Base-by-base conservation (phyloP, 2,329 filamentous ascomycete genomes). In the Capronia coronata region DNA sequence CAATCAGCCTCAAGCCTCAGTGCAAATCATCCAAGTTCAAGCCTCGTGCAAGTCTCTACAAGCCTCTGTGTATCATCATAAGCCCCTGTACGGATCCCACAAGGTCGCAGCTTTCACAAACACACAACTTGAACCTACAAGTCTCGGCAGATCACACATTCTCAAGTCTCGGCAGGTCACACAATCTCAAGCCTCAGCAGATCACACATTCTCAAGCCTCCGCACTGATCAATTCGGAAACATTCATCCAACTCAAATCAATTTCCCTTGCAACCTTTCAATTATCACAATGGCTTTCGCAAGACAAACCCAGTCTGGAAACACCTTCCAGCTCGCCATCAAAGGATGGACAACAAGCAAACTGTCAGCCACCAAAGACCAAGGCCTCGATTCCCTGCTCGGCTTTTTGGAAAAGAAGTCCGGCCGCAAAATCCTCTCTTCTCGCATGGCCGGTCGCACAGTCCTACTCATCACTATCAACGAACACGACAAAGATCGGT, bases 331-430 rank as follows among this genome's bases (percentile, higher is more conserved):
- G 25, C 59, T 75, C 43, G 66, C 63, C 46, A 63, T 90, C 18
- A 71, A 72, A 55, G 85, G 85, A 21, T 74, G 87, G 62, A 80
- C 77, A 61, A 68, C 78, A 38, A 88, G 84, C 70, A 87, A 83
- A 65, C 84, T 83, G 6, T 74, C 78, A 9, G 73, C 64, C 22
- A 86, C 87, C 57, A 64, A 75, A 23, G 84, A 85, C 48, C 82
- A 84, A 42, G 85, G 85, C 16, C 63, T 85, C 21, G 75, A 76
- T 52, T 77, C 79, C 51, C 72, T 88, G 23, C 66, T 88, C 46
- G 71, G 73, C 43, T 88, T 87, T 63, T 68, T 89, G 55, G 83
- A 88, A 68, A 79, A 82, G 61, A 87, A 87, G 66, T 77, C 84
- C 40, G 75, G 75, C 48, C 69, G 74, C 57, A 52, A 63, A 56